Base-by-base conservation (phyloP, 2,329 filamentous ascomycete species). In the Beauveria australis region DNA sequence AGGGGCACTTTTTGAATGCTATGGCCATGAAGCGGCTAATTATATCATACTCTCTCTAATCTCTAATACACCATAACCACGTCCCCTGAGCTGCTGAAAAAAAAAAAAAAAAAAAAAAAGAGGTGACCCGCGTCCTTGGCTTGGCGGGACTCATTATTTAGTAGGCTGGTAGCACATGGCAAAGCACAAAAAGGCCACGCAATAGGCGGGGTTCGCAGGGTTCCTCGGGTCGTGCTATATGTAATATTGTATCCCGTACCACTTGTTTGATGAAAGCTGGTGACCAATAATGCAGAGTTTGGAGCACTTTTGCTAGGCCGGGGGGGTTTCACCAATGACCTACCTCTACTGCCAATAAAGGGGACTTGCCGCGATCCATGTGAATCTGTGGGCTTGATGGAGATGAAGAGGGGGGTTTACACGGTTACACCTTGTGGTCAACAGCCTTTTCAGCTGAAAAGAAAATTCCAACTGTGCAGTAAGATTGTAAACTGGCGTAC, bases 11-110 rank as follows among this genome's bases (percentile, higher is more conserved):
- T 47, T 58, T 58, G 22, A 49, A 40, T 40, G 53, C 44, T 1
- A 57, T n/a, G 18, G 53, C 53, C n/a, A 41, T 41, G 54, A 49
- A 28, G 54, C 40, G 7, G 44, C 46, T 30, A 55, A 30, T 10
- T 33, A 14, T 5, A n/a, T 40, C 18, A 28, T 51, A 30, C 26
- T 49, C 14, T n/a, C 47, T 28, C 7, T 22, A 49, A 3, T 22
- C n/a, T n/a, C n/a, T 41, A 41, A 43, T 44, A 40, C 54, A 57
- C 48, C 52, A 54, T 30, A 44, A 8, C 16, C 41, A 37, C 33
- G 18, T 44, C 48, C 56, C 56, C 56, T 59, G 56, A 44, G n/a
- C 56, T 59, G 47, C 56, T 59, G 56, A 59, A 59, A 58, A 49
- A 55, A 18, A 49, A 30, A n/a, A 14, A 24, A 14, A 24, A 24